Evolutionary conservation across 805 yeast species (phyloP).

Genomic region (Candida tibetensis): DNA sequence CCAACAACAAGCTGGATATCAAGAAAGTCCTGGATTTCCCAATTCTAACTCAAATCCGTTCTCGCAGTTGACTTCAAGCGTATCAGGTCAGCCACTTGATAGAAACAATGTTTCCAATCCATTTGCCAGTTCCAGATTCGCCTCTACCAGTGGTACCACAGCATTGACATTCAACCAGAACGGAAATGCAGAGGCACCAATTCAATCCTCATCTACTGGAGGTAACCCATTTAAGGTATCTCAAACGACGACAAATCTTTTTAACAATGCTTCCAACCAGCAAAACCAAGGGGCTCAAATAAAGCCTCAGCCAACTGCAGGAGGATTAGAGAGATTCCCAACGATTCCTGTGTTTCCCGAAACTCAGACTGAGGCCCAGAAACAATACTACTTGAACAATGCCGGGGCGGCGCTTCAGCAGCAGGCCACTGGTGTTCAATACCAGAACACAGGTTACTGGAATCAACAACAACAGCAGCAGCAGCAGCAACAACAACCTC

Average conservation of each 20-base stretch:
- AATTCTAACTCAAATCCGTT: constrained; percentile 39
- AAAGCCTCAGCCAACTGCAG: constrained; percentile 61
- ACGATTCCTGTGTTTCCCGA: constrained; percentile 70
- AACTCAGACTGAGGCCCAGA: constrained; percentile 47
- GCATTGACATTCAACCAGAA: constrained; percentile 24
- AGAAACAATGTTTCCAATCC: constrained; percentile 45
- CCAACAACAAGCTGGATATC: constrained; percentile 4
- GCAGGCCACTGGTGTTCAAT: constrained; percentile 11
- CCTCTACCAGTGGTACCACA: constrained; percentile 29
- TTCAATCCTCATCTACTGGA: constrained; percentile 42
- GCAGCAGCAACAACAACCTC: constrained; percentile 24
- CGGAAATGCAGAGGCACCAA: constrained; percentile 23
- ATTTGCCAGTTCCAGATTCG: constrained; percentile 40
- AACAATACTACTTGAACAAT: constrained; percentile 32
- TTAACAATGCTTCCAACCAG: constrained; percentile 21
- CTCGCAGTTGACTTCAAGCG: constrained; percentile 17
- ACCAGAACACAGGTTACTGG: neutral
- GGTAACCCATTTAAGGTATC: constrained; percentile 59
- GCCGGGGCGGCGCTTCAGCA: constrained; percentile 37
- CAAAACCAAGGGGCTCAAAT: constrained; percentile 26
- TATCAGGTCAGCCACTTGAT: constrained; percentile 17
- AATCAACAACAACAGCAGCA: constrained; percentile 14
- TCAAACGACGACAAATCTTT: constrained; percentile 31
- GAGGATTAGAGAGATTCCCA: constrained; percentile 66
- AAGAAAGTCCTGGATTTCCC: constrained; percentile 13